phyloP scores from a whole-genome alignment of 2,329 filamentous ascomycete species.

The Aureobasidium sp. region DNA sequence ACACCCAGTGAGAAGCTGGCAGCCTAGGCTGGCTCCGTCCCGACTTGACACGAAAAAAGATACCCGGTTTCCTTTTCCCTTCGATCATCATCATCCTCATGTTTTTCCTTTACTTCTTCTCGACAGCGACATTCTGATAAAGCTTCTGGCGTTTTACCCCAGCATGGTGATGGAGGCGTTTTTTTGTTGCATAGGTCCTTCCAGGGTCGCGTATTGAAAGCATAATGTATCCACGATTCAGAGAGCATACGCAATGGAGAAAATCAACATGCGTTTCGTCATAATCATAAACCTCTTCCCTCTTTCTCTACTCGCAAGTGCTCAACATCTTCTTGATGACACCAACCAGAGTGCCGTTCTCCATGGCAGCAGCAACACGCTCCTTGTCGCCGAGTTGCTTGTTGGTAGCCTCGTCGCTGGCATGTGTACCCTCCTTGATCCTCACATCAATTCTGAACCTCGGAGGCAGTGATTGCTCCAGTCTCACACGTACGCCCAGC shows the following conservation, averaged over 20 bases:
- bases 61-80: not conserved
- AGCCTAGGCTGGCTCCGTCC: not conserved
- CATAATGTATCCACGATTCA: not conserved
- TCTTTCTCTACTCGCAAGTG: slow-evolving; percentile 24
- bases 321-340: slow-evolving; percentile 85
- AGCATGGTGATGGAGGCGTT: not conserved
- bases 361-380: slow-evolving; percentile 84
- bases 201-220: not conserved
- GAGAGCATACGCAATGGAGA: not conserved
- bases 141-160: not conserved
- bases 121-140: not conserved
- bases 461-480: slow-evolving; percentile 84
- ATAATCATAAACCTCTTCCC: not conserved
- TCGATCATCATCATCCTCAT: not conserved
- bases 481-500: slow-evolving; percentile 78
- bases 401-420: slow-evolving; percentile 89
- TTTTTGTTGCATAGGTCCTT: not conserved
- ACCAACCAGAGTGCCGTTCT: slow-evolving; percentile 83
- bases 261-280: slow-evolving; percentile 1
- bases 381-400: slow-evolving; percentile 97
- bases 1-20: not conserved
- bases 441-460: slow-evolving; percentile 87
- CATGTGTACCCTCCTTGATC: slow-evolving; percentile 95
- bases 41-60: not conserved
- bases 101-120: not conserved